Conservation (phyloP, 2,329 filamentous ascomycete genomes). For the Colletotrichum trifolii region DNA sequence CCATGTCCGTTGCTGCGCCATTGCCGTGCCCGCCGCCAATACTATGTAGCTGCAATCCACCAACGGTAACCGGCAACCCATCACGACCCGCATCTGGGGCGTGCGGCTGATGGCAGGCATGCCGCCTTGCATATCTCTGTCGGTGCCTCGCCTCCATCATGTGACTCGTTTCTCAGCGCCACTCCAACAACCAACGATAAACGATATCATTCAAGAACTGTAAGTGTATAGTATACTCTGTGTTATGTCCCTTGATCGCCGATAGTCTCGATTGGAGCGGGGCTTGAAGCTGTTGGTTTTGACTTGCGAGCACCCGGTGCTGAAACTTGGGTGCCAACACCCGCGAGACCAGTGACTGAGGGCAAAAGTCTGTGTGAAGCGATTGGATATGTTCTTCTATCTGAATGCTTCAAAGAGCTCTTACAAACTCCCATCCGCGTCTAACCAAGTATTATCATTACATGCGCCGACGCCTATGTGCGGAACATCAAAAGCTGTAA, state of each 20-base stretch:
- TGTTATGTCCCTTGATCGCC: constrained; percentile 13
- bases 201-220: no score
- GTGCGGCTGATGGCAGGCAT: constrained; percentile 18
- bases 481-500: no score
- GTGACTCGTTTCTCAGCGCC: neutral
- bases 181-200: neutral
- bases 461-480: no score
- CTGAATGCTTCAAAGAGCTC: no score
- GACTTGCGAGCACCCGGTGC: no score
- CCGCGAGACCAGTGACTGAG: neutral
- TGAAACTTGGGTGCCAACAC: neutral
- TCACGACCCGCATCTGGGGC: neutral
- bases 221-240: no score
- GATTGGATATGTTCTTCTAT: no score
- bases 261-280: constrained; percentile 1
- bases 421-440: no score
- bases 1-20: constrained; percentile 1
- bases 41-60: neutral
- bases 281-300: neutral
- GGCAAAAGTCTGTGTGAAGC: no score
- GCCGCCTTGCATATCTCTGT: constrained; percentile 3
- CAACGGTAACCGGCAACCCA: neutral
- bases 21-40: neutral
- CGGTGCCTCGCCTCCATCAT: neutral
- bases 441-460: no score